Evolutionary conservation across 306 rosid genomes (phyloP), one percentile per base, ranked within the genome.

Genomic region (Pyrus communis): DNA sequence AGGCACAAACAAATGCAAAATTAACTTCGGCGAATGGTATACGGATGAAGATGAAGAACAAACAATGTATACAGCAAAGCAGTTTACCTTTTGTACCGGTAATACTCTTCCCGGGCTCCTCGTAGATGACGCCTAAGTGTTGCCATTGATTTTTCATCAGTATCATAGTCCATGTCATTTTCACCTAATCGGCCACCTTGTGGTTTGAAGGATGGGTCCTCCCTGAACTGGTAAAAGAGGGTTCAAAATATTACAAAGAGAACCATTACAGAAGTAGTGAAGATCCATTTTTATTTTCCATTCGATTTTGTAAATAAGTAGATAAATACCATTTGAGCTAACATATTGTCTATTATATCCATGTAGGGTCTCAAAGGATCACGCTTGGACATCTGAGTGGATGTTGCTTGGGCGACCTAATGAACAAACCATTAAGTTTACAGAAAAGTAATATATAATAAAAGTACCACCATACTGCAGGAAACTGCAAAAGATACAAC

Each of bases 101-200:
- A 90, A 87, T 95, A 95, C 85, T 90, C 96, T 82, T 92, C 99
- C 74, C 88, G 85, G 72, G 99, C 89, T 85, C 92, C 86, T 74
- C 97, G 97, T 73, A 95, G 97, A 86, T 92, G 97, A 66, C 96
- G 90, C 86, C 99, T 87, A 68, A 95, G 90, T 35, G 92, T 84
- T 72, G 99, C 99, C 99, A 95, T 95, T 72, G 99, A 95, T 83
- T 95, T 95, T 84, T 95, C 97, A 69, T 95, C 99, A 21, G 97
- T 92, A 84, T 95, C 99, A 73, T 95, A 95, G 82, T 95, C 99
- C 93, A 95, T 92, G 82, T 95, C 99, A 15, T 85, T 90, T 84
- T 83, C 97, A 59, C 97, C 99, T 10, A 95, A 85, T 72, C 61
- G 91, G 23, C 97, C 97, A 79, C 99, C 97, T 84, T 92, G 99